A percentile compares a stretch with the other conserved stretches of the same genome.
These are phyloP conservation scores for Heterobasidion annosum DNA, from an alignment of 1,284 basidiomycete genomes.

Conservation along the genomic window DNA sequence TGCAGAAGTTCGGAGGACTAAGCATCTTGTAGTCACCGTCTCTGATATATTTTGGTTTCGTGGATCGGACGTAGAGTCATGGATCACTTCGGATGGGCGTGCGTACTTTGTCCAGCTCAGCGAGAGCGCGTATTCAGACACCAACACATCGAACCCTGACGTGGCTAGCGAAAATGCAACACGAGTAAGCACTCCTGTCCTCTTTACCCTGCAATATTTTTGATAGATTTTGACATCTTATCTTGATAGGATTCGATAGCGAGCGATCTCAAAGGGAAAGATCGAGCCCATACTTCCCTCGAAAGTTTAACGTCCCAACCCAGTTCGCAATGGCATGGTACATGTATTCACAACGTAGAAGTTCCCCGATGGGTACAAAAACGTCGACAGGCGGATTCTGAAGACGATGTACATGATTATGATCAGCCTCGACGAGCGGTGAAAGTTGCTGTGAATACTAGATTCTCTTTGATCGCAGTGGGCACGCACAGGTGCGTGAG, in stretches of 20 bases:
- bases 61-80: slow-evolving; percentile 57
- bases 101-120: slow-evolving; percentile 66
- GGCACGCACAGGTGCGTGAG: slow-evolving; percentile 61
- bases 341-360: slow-evolving; percentile 59
- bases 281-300: slow-evolving; percentile 9
- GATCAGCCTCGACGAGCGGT: slow-evolving; percentile 59
- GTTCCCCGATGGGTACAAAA: slow-evolving; percentile 72
- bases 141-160: slow-evolving; percentile 11
- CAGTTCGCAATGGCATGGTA: slow-evolving; percentile 44
- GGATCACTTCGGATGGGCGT: slow-evolving; percentile 76
- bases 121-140: slow-evolving; percentile 20
- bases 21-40: slow-evolving; percentile 40
- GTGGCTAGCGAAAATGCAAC: slow-evolving; percentile 8
- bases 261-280: background rate
- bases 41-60: slow-evolving; percentile 48
- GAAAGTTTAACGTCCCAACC: slow-evolving; percentile 11
- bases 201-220: background rate
- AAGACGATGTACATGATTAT: slow-evolving; percentile 34
- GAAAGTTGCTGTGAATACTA: slow-evolving; percentile 66
- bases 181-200: background rate
- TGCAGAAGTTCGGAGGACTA: too few relatives aligned
- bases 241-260: background rate
- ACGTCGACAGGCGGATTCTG: slow-evolving; percentile 42
- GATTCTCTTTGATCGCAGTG: slow-evolving; percentile 80
- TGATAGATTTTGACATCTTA: background rate